phyloP scores from a whole-genome alignment of 768 basidiomycete genomes.

The Lactarius deliciosus region DNA sequence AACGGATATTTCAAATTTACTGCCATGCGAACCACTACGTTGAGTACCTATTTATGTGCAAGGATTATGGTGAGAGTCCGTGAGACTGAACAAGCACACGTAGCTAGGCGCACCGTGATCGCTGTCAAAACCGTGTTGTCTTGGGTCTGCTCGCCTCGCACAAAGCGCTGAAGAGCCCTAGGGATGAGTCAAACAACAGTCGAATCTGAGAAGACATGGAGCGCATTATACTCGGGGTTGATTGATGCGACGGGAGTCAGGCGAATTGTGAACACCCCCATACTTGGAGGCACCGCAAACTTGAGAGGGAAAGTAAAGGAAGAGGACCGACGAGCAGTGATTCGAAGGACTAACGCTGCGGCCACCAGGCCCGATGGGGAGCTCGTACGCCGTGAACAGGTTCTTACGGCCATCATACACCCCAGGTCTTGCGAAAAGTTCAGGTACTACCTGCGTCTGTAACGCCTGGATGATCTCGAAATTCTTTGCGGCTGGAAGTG shows the following conservation, averaged over 20 bases:
- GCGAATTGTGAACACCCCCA: conserved; percentile 63
- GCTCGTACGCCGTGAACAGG: conserved; percentile 57
- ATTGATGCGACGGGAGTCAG: conserved; percentile 71
- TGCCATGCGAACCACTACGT: conserved; percentile 74
- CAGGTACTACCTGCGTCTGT: conserved; percentile 55
- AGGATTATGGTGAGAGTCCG: neutral
- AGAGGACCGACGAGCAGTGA: neutral
- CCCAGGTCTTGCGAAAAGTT: conserved; percentile 69
- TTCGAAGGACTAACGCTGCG: conserved; percentile 45
- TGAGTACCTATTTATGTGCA: conserved; percentile 51
- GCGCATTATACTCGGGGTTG: conserved; percentile 71
- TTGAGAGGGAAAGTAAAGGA: conserved; percentile 34
- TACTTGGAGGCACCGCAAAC: conserved; percentile 60
- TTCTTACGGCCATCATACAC: conserved; percentile 85
- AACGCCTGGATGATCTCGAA: conserved; percentile 66
- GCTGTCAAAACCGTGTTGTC: conserved; percentile 70
- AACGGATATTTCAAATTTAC: conserved; percentile 67
- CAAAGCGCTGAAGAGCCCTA: conserved; percentile 65
- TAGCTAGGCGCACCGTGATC: conserved; percentile 49
- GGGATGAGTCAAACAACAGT: neutral
- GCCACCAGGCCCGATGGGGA: conserved; percentile 53
- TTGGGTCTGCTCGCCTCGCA: conserved; percentile 61
- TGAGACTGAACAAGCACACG: neutral
- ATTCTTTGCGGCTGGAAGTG: conserved; percentile 63
- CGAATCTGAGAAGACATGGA: conserved; percentile 31